Evolutionary conservation across 2,329 filamentous ascomycete species (phyloP), one percentile per base, ranked within the genome.

Genomic region (Colletotrichum tamarilloi): DNA sequence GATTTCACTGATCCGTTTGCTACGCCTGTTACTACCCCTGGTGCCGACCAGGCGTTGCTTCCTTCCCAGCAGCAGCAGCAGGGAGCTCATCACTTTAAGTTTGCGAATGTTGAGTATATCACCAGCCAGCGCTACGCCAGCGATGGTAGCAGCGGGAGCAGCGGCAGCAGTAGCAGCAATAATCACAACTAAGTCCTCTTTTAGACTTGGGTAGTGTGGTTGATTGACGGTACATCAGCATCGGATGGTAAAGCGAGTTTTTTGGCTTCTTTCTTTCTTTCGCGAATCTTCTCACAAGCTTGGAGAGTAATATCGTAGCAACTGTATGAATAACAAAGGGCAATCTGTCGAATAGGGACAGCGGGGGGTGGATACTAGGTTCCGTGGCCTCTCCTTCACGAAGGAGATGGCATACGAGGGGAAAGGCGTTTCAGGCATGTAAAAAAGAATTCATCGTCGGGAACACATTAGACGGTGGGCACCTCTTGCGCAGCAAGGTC

Each of bases 1-100:
- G 62, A 66, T 0, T 53, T 59, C 19, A 24, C 30, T 46, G 71
- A 73, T 26, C 71, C 71, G 12, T 73, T 73, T 8, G 71, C 71
- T 22, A 70, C 62, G 7, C 56, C 67, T 12, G 56, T 60, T 16
- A 63, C 49, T 12, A 30, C 46, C 16, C 49, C 67, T 1, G 32
- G 67, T 14, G 49, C 46, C 28, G 71, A 73, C 5, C 60, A 57
- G 4, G 46, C 55, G 19, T 28, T 66, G 8, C 26, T 53, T 35
- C 35, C 55, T 9, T 71, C 71, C n/a, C 67, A 66, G 8, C 42
- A 42, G 38, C 38, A 65, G 19, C 42, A 49, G 42, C 55, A 65
- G 28, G 60, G n/a, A 32, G 9, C 4, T 35, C 32, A 35, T 46
- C 71, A 66, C 28, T 67, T 71, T 4, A 66, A 62, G 12, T 73